Base-by-base conservation (phyloP, 2,329 filamentous ascomycete species). In the Monosporascus sp. region DNA sequence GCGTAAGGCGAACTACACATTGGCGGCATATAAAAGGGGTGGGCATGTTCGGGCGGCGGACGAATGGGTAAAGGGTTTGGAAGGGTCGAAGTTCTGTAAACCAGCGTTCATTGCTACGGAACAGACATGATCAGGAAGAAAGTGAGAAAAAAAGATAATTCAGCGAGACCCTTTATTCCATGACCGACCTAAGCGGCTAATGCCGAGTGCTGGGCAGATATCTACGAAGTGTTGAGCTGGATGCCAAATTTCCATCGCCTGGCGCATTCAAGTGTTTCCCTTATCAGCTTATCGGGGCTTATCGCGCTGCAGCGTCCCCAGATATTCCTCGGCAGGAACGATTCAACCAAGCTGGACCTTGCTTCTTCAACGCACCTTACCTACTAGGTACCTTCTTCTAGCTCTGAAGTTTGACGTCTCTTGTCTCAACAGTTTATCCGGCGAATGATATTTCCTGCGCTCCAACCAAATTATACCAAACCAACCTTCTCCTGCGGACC, bases 11-110 rank as follows among this genome's bases (percentile, higher is more conserved):
- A 24, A 58, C 56, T 54, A 65, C 52, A 51, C 64, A 68, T 59
- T 58, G 61, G 55, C 59, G 62, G 55, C 67, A 68, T 60, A 64
- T 56, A 43, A 64, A 66, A 41, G 65, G 55, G 48, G 52, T 59
- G 53, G 60, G 53, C 66, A 68, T 69, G 24, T 49, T 58, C 54
- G 50, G 28, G 46, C n/a, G 44, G 48, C 41, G 17, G 48, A 20
- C 9, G 37, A 38, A 20, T 50, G 41, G 15, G n/a, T 2, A 46
- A 28, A 26, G 3, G 24, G 7, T 31, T n/a, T 46, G 24, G 43
- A 18, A 35, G 31, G 7, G 9, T 18, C 9, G 17, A 20, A 24
- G 18, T 43, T 20, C 8, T 11, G 22, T 14, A 20, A 18, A 18
- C 18, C 17, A 20, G 40, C 22, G 18, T 22, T 20, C 40, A 46